Conservation (phyloP, 495 filamentous ascomycete species). For the Penicillium robsamsonii region DNA sequence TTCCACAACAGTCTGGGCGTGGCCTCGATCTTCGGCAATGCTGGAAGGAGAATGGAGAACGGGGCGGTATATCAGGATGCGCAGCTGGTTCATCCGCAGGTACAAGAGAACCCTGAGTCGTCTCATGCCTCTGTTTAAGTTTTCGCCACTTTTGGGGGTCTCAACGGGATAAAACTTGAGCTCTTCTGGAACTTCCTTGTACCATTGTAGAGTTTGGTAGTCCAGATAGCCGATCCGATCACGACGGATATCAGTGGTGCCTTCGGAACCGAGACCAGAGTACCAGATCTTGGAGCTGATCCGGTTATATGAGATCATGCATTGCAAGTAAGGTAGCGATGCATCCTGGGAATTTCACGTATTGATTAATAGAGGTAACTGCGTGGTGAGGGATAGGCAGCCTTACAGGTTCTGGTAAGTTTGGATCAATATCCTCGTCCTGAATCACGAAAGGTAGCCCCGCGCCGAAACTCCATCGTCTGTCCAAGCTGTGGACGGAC, state of each 20-base stretch:
- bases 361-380: neutral
- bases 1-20: conserved; percentile 69
- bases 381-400: neutral
- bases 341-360: conserved; percentile 51
- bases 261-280: conserved; percentile 51
- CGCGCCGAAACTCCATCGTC: conserved; percentile 78
- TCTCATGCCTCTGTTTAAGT: conserved; percentile 45
- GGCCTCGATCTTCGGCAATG: conserved; percentile 66
- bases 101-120: conserved; percentile 57
- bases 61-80: conserved; percentile 78
- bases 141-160: conserved; percentile 41
- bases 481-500: conserved; percentile 75
- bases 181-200: conserved; percentile 57
- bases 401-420: conserved; percentile 71
- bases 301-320: conserved; percentile 74
- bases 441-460: conserved; percentile 79
- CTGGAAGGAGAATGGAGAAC: conserved; percentile 73
- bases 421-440: conserved; percentile 80
- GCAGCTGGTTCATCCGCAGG: conserved; percentile 77
- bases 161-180: conserved; percentile 59
- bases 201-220: conserved; percentile 76
- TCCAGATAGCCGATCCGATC: conserved; percentile 75
- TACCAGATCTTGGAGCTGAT: conserved; percentile 80
- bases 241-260: conserved; percentile 51
- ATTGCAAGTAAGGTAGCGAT: conserved; percentile 64